These are phyloP conservation scores for Leccinum sublutescens DNA, from an alignment of 768 basidiomycete species.

Conservation along the genomic window DNA sequence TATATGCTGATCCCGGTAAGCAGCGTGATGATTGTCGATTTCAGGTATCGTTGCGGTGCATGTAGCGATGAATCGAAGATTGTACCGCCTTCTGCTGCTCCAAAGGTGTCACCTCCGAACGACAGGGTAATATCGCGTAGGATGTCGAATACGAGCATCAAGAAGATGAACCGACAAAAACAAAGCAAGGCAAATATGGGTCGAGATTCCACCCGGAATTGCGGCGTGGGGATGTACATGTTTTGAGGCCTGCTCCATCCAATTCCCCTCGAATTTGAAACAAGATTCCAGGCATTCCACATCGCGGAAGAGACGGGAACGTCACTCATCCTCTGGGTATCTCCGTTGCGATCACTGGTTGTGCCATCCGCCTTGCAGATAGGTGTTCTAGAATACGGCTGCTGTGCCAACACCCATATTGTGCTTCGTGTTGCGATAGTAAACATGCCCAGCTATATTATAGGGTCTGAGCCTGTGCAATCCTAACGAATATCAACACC, in stretches of 20 bases:
- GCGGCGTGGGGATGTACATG: slow-evolving; percentile 12
- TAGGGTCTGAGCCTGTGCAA: background rate
- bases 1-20: slow-evolving; percentile 46
- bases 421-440: slow-evolving; percentile 25
- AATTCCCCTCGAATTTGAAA: slow-evolving; percentile 25
- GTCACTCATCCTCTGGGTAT: background rate
- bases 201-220: slow-evolving; percentile 20
- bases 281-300: slow-evolving; percentile 31
- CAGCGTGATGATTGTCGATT: slow-evolving; percentile 44
- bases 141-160: slow-evolving; percentile 7
- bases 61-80: slow-evolving; percentile 38
- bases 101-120: slow-evolving; percentile 42
- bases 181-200: slow-evolving; percentile 16
- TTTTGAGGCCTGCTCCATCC: slow-evolving; percentile 24
- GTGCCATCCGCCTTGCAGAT: background rate
- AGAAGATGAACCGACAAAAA: slow-evolving; percentile 10
- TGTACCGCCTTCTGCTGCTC: slow-evolving; percentile 30
- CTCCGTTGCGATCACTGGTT: background rate
- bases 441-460: slow-evolving; percentile 23
- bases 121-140: background rate
- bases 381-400: slow-evolving; percentile 15
- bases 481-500: background rate
- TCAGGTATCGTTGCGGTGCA: slow-evolving; percentile 34
- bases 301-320: slow-evolving; percentile 14
- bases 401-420: slow-evolving; percentile 19